Evolutionary conservation across 2,329 filamentous ascomycete species (phyloP).

Genomic region (Sclerotiophoma versabilis): DNA sequence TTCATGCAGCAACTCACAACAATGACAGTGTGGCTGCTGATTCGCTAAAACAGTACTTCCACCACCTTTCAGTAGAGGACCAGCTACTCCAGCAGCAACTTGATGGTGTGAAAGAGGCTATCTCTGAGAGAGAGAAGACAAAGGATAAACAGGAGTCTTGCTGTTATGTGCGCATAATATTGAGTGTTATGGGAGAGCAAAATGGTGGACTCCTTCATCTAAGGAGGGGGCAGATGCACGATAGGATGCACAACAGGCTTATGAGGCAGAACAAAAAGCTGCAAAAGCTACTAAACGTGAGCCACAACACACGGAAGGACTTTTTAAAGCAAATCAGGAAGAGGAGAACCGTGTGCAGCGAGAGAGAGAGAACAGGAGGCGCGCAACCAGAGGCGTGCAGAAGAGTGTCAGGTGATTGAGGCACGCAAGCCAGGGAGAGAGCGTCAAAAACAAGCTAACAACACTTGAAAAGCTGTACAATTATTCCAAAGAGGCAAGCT

Average conservation of each 20-base stretch:
- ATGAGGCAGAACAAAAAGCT: background rate
- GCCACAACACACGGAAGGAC: background rate
- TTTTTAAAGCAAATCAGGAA: constrained; percentile 1
- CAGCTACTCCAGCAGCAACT: background rate
- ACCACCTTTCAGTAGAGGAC: constrained; percentile 2
- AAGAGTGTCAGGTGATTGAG: constrained; percentile 1
- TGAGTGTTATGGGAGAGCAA: constrained; percentile 4
- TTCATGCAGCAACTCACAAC: constrained; percentile 1
- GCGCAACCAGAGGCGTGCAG: background rate
- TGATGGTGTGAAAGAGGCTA: background rate
- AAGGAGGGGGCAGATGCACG: background rate
- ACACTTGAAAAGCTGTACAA: no score
- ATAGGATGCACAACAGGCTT: background rate
- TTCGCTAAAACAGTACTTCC: background rate
- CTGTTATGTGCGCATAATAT: background rate
- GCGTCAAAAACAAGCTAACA: background rate
- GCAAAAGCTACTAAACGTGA: constrained; percentile 1
- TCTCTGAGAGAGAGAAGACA: background rate
- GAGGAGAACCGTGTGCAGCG: background rate
- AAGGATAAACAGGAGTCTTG: background rate
- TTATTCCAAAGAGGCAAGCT: no score
- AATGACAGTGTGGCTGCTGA: background rate
- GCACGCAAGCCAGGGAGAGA: constrained; percentile 1
- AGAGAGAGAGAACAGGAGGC: background rate
- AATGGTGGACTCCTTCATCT: constrained; percentile 4